phyloP scores from a whole-genome alignment of 1,284 basidiomycete species.

The Rhodotorula sp. region DNA sequence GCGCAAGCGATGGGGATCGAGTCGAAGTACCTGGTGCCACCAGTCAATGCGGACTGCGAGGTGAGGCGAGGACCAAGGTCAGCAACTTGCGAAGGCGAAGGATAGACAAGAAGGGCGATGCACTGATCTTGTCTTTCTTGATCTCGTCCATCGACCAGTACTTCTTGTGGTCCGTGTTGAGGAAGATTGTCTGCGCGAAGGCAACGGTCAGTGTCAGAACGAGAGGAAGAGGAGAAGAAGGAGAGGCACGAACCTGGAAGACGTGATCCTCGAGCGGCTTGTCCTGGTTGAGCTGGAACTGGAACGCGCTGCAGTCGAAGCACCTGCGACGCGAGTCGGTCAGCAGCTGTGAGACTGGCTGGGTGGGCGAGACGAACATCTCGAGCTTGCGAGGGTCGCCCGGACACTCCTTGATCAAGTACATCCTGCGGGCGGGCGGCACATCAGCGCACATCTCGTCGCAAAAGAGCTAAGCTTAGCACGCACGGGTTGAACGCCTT shows the following conservation, averaged over 20 bases:
- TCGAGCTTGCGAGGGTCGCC: conserved; percentile 60
- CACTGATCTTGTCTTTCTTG: conserved; percentile 53
- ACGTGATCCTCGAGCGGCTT: conserved; percentile 22
- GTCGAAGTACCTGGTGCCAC: conserved; percentile 48
- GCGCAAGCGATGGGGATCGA: background rate
- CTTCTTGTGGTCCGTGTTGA: conserved; percentile 56
- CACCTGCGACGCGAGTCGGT: conserved; percentile 2
- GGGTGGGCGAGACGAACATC: conserved; percentile 55
- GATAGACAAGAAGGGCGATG: background rate
- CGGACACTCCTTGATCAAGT: conserved; percentile 61
- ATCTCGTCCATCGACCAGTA: conserved; percentile 60
- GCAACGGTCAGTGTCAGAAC: conserved; percentile 39
- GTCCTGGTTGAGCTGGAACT: conserved; percentile 54
- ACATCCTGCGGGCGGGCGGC: conserved; percentile 45
- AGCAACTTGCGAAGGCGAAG: background rate
- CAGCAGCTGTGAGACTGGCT: background rate
- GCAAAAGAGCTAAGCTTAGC: background rate
- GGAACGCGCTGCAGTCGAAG: conserved; percentile 55
- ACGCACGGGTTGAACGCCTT: conserved; percentile 55
- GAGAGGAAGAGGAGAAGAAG: background rate
- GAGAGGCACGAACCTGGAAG: conserved; percentile 22
- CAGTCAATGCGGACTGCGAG: conserved; percentile 33
- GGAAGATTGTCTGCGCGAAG: conserved; percentile 61
- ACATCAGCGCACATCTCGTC: background rate
- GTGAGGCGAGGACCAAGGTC: background rate